Evolutionary conservation across 805 yeast genomes (phyloP).

Genomic region (Jamesozyma spencerorum): DNA sequence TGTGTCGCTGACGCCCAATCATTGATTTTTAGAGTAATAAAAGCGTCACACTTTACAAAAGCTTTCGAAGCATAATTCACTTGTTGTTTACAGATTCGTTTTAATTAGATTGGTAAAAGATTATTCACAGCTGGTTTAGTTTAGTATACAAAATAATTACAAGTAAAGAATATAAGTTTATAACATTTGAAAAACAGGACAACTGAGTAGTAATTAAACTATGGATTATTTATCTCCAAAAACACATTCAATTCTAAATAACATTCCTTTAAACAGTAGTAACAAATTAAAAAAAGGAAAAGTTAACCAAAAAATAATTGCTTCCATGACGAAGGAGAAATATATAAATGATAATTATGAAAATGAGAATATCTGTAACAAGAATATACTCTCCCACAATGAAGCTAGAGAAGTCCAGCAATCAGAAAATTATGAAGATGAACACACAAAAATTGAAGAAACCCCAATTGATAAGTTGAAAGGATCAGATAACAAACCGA

Average conservation of each 20-base stretch:
- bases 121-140: not conserved
- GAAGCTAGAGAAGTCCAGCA: too few relatives aligned
- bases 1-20: constrained; percentile 1
- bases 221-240: not conserved
- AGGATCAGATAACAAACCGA: not conserved
- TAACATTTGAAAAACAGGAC: too few relatives aligned
- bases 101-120: not conserved
- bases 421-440: not conserved
- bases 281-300: not conserved
- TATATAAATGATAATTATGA: not conserved
- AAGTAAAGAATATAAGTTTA: too few relatives aligned
- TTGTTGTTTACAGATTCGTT: too few relatives aligned
- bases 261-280: constrained; percentile 3
- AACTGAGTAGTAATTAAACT: not conserved
- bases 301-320: not conserved
- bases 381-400: too few relatives aligned
- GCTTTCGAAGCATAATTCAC: too few relatives aligned
- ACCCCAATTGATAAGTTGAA: not conserved
- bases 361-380: not conserved
- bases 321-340: not conserved
- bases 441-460: not conserved
- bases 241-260: constrained; percentile 1
- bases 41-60: not conserved
- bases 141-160: too few relatives aligned
- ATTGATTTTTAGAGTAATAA: not conserved